A percentile compares a stretch with the other conserved stretches of the same genome.
Evolutionary conservation across 2,329 filamentous ascomycete genomes (phyloP).

Genomic region (Fusarium algeriense): DNA sequence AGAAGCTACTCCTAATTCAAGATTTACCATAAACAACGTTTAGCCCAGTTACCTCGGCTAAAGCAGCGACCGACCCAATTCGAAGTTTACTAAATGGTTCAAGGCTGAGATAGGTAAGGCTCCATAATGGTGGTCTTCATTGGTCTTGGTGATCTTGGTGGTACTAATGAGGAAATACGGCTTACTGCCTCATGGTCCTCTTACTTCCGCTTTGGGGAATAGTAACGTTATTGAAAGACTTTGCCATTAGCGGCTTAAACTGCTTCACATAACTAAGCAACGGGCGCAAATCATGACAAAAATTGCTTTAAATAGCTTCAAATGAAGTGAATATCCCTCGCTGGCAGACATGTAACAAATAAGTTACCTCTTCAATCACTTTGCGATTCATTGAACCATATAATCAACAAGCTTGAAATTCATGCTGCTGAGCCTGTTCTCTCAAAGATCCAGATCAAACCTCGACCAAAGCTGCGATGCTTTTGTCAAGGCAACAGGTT

Average conservation of each 20-base stretch:
- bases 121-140: too few species aligned
- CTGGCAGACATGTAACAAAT: too few species aligned
- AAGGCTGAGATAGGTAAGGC: not conserved
- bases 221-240: too few species aligned
- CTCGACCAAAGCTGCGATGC: not conserved
- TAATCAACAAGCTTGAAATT: not conserved
- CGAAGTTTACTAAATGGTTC: too few species aligned
- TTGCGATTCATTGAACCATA: too few species aligned
- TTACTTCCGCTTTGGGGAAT: not conserved
- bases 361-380: not conserved
- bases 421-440: not conserved
- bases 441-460: not conserved
- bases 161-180: rapidly evolving
- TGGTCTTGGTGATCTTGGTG: not conserved
- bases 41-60: too few species aligned
- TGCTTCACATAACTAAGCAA: too few species aligned
- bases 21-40: too few species aligned
- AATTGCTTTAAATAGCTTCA: not conserved
- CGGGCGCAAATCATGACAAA: too few species aligned
- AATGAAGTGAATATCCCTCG: not conserved
- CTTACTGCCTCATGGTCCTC: not conserved
- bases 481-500: not conserved
- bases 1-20: too few species aligned
- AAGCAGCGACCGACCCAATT: too few species aligned
- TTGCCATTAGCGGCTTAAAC: too few species aligned